Percentiles rank a stretch among this genome's conserved stretches.
These are phyloP conservation scores for Aspergillus latus DNA, from an alignment of 2,329 filamentous ascomycete genomes.

Conservation along the genomic window DNA sequence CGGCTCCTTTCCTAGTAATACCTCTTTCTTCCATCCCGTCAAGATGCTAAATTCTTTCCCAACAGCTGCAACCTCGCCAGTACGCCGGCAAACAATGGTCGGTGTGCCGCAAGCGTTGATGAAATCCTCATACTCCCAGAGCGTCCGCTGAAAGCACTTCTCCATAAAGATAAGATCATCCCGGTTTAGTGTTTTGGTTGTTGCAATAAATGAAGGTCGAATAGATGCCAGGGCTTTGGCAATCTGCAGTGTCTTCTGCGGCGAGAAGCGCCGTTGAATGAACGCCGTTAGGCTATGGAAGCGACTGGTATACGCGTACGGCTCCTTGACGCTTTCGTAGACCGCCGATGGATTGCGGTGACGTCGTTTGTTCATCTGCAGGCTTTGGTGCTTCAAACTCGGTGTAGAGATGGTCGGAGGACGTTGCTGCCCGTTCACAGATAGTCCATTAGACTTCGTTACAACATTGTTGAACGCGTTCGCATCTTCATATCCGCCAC, in stretches of 20 bases:
- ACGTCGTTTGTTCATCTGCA: slow-evolving; percentile 40
- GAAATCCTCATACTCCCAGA: slow-evolving; percentile 92
- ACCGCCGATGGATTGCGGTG: slow-evolving; percentile 75
- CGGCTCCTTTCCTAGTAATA: slow-evolving; percentile 80
- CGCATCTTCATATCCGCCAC: slow-evolving; percentile 43
- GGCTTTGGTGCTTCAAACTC: slow-evolving; percentile 42
- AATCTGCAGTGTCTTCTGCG: slow-evolving; percentile 75
- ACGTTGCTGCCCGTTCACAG: slow-evolving; percentile 29
- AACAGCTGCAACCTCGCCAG: slow-evolving; percentile 90
- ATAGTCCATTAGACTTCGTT: slow-evolving; percentile 1
- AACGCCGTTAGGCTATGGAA: slow-evolving; percentile 86
- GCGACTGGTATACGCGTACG: slow-evolving; percentile 85
- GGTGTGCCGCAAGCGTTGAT: slow-evolving; percentile 85
- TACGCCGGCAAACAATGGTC: slow-evolving; percentile 85
- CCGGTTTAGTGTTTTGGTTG: slow-evolving; percentile 80
- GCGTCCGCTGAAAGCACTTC: slow-evolving; percentile 88
- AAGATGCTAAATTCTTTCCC: slow-evolving; percentile 97
- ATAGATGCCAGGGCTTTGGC: slow-evolving; percentile 86
- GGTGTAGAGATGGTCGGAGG: slow-evolving; percentile 45
- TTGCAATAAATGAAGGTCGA: slow-evolving; percentile 88
- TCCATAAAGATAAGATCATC: slow-evolving; percentile 97
- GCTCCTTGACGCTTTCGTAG: slow-evolving; percentile 85
- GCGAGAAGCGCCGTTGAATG: slow-evolving; percentile 73
- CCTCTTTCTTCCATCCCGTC: slow-evolving; percentile 89
- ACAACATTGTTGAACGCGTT: slow-evolving; percentile 25